These are phyloP conservation scores for Syncephalastrum sp. DNA, from an alignment of 371 early-diverging fungal species.

Conservation along the genomic window DNA sequence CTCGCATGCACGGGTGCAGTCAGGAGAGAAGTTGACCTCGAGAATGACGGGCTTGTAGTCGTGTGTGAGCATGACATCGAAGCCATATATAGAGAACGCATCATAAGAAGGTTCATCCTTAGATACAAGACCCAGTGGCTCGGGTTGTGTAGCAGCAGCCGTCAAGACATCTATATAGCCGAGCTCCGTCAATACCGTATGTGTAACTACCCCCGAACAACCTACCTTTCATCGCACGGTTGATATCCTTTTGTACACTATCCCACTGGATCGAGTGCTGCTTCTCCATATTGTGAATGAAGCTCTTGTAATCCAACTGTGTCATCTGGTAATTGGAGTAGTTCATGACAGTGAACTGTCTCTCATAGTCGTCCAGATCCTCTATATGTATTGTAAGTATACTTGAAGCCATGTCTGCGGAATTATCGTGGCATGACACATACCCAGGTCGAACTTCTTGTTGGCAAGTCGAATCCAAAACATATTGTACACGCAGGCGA, in stretches of 20 bases:
- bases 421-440: neutral
- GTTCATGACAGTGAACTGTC: conserved; percentile 63
- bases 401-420: neutral
- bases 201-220: neutral
- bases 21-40: conserved; percentile 58
- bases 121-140: conserved; percentile 45
- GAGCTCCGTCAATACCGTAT: neutral
- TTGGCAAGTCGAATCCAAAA: conserved; percentile 65
- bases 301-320: conserved; percentile 53
- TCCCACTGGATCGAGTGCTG: conserved; percentile 49
- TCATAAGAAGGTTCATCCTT: conserved; percentile 26
- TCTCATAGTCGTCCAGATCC: conserved; percentile 55
- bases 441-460: conserved; percentile 42
- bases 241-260: conserved; percentile 48
- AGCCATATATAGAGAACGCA: conserved; percentile 54
- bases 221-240: conserved; percentile 49
- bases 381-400: conserved; percentile 14
- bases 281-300: conserved; percentile 60
- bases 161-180: conserved; percentile 38
- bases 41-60: conserved; percentile 50
- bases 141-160: conserved; percentile 46
- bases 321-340: conserved; percentile 59
- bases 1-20: conserved; percentile 58
- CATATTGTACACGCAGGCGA: conserved; percentile 54
- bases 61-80: conserved; percentile 58